Evolutionary conservation across 495 filamentous ascomycete genomes (phyloP).

Genomic region (Aspergillus coremiiformis): DNA sequence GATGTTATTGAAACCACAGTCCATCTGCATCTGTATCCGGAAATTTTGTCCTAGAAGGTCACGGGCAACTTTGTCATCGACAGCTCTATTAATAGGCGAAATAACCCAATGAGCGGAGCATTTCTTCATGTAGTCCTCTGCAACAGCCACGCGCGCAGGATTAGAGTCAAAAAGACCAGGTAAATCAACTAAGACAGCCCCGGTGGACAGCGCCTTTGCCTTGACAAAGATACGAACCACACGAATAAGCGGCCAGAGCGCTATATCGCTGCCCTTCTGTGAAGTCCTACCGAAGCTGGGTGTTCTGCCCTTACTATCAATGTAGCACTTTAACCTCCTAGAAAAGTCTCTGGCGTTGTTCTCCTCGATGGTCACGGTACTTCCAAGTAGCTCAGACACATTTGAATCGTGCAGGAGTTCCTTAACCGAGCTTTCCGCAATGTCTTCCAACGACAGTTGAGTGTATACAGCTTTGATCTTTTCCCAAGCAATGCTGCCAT

Average conservation of each 20-base stretch:
- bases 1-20: constrained; percentile 48
- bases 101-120: constrained; percentile 47
- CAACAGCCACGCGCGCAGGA: constrained; percentile 53
- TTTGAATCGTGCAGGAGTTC: constrained; percentile 18
- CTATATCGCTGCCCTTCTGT: constrained; percentile 29
- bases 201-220: constrained; percentile 48
- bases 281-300: constrained; percentile 13
- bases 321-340: constrained; percentile 36
- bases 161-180: constrained; percentile 62
- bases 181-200: constrained; percentile 59
- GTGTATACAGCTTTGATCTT: constrained; percentile 64
- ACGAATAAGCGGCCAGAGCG: constrained; percentile 61
- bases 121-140: constrained; percentile 54
- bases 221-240: constrained; percentile 54
- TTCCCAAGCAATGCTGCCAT: constrained; percentile 52
- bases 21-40: constrained; percentile 57
- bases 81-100: constrained; percentile 56
- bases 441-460: constrained; percentile 41
- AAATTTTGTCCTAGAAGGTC: constrained; percentile 54
- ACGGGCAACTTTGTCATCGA: constrained; percentile 59
- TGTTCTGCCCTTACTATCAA: constrained; percentile 45
- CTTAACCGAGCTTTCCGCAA: constrained; percentile 29
- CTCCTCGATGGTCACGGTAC: constrained; percentile 32
- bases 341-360: constrained; percentile 34
- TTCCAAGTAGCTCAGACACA: constrained; percentile 43